phyloP scores from a whole-genome alignment of 345 rosid species.

The Populus davidiana region DNA sequence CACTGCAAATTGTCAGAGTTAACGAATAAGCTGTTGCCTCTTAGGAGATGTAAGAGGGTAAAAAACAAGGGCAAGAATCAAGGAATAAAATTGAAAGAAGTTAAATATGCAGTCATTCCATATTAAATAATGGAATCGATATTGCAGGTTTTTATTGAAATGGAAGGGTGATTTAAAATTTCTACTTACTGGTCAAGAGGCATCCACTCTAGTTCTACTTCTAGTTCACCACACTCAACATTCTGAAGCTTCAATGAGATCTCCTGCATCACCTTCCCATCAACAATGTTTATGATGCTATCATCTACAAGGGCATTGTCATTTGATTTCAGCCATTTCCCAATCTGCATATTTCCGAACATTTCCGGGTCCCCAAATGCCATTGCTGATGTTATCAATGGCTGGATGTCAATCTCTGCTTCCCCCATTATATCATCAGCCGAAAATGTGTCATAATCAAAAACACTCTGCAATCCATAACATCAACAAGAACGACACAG shows the following conservation, averaged over 20 bases:
- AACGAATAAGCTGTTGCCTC: not conserved
- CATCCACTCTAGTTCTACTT: constrained; percentile 75
- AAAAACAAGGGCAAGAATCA: not conserved
- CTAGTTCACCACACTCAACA: constrained; percentile 85
- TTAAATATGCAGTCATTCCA: not conserved
- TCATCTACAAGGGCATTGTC: constrained; percentile 90
- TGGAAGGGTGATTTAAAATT: not conserved
- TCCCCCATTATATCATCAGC: constrained; percentile 99
- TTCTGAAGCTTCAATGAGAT: constrained; percentile 81
- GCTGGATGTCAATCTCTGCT: constrained; percentile 89
- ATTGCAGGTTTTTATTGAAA: constrained; percentile 12
- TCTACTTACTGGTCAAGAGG: constrained; percentile 63
- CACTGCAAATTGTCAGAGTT: not conserved
- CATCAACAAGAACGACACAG: not conserved
- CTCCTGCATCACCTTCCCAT: constrained; percentile 87
- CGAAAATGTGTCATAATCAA: constrained; percentile 82
- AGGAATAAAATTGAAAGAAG: not conserved
- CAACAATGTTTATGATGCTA: constrained; percentile 74
- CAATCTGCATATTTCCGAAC: constrained; percentile 94
- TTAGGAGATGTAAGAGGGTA: not conserved
- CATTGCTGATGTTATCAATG: constrained; percentile 89
- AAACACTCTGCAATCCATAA: constrained; percentile 60
- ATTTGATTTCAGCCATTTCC: constrained; percentile 82
- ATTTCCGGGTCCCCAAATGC: constrained; percentile 83
- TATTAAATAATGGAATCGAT: not conserved